These are phyloP conservation scores for Phytophthora tubulina DNA, from an alignment of 352 stramenopile species.

Conservation along the genomic window DNA sequence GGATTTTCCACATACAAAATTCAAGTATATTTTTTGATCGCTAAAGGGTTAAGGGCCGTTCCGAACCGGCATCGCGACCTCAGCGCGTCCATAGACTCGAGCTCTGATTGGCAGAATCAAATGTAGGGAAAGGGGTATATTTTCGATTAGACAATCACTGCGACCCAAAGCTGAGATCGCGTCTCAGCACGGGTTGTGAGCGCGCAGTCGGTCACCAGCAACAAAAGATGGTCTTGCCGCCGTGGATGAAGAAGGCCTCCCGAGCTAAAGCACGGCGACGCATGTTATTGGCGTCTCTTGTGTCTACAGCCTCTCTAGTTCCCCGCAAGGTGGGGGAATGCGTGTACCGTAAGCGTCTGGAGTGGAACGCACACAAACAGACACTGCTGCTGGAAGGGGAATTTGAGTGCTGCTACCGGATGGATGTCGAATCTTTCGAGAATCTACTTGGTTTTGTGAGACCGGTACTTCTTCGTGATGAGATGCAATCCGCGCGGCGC, in stretches of 20 bases:
- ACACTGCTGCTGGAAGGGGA: neutral
- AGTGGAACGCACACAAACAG: neutral
- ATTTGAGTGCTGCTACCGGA: neutral
- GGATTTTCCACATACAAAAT: too few relatives aligned
- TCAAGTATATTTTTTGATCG: too few relatives aligned
- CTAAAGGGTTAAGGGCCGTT: too few relatives aligned
- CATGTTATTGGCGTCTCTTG: neutral
- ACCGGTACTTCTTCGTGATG: neutral
- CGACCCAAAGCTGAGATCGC: neutral
- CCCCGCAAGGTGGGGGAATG: neutral
- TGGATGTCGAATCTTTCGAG: neutral
- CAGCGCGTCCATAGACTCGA: too few relatives aligned
- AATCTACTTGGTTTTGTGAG: neutral
- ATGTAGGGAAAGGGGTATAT: neutral
- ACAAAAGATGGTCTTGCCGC: neutral
- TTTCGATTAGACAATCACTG: neutral
- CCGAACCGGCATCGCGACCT: too few relatives aligned
- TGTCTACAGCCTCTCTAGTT: neutral
- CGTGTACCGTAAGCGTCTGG: neutral
- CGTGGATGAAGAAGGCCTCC: neutral
- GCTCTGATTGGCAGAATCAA: too few relatives aligned
- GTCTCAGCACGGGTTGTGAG: neutral
- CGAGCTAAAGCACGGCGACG: neutral
- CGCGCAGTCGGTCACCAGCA: neutral
- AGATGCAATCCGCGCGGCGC: neutral